phyloP scores from a whole-genome alignment of 2,329 filamentous ascomycete genomes.

The Stachybotrys echinatus region DNA sequence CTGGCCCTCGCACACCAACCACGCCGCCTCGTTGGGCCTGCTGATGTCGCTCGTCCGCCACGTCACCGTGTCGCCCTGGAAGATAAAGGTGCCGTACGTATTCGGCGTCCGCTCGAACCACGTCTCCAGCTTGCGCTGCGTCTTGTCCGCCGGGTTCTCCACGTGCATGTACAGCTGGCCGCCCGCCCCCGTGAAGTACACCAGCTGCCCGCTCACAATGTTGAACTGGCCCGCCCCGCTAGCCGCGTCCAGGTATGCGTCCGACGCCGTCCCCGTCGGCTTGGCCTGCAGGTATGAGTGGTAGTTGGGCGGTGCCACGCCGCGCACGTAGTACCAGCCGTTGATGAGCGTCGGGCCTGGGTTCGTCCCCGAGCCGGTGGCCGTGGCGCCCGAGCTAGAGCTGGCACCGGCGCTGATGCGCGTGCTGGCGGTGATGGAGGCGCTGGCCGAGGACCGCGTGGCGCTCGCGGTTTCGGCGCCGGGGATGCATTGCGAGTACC shows the following conservation, averaged over 20 bases:
- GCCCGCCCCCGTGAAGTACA: conserved; percentile 38
- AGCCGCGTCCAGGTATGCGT: conserved; percentile 45
- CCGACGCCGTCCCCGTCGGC: conserved; percentile 35
- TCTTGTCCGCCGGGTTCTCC: conserved; percentile 37
- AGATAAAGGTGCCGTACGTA: conserved; percentile 50
- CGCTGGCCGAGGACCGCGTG: neutral
- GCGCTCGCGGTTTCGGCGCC: neutral
- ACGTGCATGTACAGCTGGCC: conserved; percentile 40
- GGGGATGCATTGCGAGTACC: neutral
- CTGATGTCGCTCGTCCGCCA: conserved; percentile 44
- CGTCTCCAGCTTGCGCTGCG: conserved; percentile 42
- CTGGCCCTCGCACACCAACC: conserved; percentile 51
- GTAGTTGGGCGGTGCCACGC: conserved; percentile 51
- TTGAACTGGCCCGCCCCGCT: conserved; percentile 54
- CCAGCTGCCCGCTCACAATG: conserved; percentile 49
- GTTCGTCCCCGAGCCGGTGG: neutral
- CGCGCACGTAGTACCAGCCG: conserved; percentile 53
- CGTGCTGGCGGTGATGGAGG: neutral
- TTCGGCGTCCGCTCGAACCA: conserved; percentile 46
- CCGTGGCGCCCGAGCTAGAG: neutral
- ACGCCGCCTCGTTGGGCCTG: conserved; percentile 51
- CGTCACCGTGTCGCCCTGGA: conserved; percentile 51
- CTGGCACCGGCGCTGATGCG: neutral
- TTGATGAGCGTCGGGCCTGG: conserved; percentile 33
- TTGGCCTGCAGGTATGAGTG: conserved; percentile 49